phyloP scores from a whole-genome alignment of 148 eudicot genomes.

The Vaccinium darrowii region DNA sequence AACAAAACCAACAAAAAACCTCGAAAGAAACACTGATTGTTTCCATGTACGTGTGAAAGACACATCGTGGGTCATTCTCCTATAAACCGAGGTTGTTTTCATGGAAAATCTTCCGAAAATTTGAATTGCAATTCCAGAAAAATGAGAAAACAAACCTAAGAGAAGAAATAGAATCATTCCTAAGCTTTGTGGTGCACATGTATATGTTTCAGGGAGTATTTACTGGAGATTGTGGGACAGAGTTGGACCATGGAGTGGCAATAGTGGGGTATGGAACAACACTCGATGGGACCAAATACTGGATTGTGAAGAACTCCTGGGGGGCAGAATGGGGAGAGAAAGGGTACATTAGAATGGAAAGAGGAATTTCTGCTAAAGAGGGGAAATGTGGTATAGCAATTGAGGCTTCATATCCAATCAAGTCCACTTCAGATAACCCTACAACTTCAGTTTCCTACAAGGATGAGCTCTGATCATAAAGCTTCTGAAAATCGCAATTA shows the following conservation, averaged over 20 bases:
- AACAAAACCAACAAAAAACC: neutral
- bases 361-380: conserved; percentile 41
- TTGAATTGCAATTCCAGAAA: neutral
- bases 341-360: conserved; percentile 56
- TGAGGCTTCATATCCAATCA: conserved; percentile 66
- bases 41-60: neutral
- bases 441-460: conserved; percentile 21
- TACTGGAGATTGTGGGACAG: conserved; percentile 60
- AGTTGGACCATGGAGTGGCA: conserved; percentile 66
- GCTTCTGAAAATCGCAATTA: neutral
- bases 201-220: conserved; percentile 48
- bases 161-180: neutral
- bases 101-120: neutral
- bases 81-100: neutral
- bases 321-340: conserved; percentile 74
- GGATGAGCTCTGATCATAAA: conserved; percentile 44
- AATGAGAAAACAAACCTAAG: neutral
- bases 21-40: neutral
- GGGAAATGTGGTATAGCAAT: conserved; percentile 73
- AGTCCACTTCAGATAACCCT: conserved; percentile 49
- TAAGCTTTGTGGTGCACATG: neutral
- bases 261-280: conserved; percentile 61
- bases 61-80: neutral
- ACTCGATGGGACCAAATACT: conserved; percentile 63
- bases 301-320: conserved; percentile 79